Evolutionary conservation across 192 early-diverging fungal genomes (phyloP).

Genomic region (Coemansia sp.): DNA sequence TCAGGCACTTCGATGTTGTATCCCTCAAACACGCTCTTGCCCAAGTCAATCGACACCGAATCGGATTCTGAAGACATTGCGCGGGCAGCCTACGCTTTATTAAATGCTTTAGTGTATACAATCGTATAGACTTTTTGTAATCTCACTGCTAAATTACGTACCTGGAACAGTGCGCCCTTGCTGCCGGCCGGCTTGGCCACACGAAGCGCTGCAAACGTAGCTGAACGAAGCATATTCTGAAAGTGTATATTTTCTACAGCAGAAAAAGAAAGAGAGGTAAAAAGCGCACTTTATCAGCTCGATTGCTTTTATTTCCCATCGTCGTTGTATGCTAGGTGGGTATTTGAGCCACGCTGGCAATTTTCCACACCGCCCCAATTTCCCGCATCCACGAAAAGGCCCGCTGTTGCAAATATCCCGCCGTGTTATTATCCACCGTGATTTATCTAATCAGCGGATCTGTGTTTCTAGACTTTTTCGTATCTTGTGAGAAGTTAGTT

Average conservation of each 20-base stretch:
- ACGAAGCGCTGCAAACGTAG: slow-evolving; percentile 29
- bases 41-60: slow-evolving; percentile 67
- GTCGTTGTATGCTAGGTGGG: too few species aligned
- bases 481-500: too few species aligned
- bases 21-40: slow-evolving; percentile 69
- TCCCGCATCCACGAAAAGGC: too few species aligned
- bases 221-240: slow-evolving; percentile 34
- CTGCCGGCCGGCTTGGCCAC: slow-evolving; percentile 20
- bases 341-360: too few species aligned
- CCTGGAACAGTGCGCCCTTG: slow-evolving; percentile 39
- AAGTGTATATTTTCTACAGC: too few species aligned
- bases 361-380: too few species aligned
- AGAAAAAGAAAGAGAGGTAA: too few species aligned
- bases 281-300: too few species aligned
- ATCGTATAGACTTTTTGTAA: neutral
- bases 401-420: neutral
- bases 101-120: neutral
- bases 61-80: slow-evolving; percentile 33
- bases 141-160: neutral
- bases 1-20: slow-evolving; percentile 79
- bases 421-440: too few species aligned
- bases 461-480: too few species aligned
- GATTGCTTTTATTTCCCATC: too few species aligned
- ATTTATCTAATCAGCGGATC: too few species aligned
- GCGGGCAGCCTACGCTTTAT: slow-evolving; percentile 22